phyloP scores from a whole-genome alignment of 2,329 filamentous ascomycete species.

The Emergomyces africanus region DNA sequence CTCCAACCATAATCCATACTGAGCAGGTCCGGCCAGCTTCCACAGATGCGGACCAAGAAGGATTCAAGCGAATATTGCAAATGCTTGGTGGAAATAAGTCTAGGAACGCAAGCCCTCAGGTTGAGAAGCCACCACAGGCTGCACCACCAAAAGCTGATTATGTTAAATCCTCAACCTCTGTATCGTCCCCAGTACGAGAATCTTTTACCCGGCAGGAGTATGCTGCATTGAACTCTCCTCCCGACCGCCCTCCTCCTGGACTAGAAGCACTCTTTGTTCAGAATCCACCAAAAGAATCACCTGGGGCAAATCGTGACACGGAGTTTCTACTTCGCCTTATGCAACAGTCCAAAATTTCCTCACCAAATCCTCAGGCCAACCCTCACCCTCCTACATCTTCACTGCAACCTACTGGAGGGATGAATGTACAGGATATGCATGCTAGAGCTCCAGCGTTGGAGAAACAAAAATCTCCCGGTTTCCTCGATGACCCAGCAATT shows the following conservation, averaged over 20 bases:
- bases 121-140: slow-evolving; percentile 20
- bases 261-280: slow-evolving; percentile 20
- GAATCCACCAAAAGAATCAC: slow-evolving; percentile 23
- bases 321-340: slow-evolving; percentile 80
- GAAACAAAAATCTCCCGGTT: slow-evolving; percentile 24
- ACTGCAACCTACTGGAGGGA: slow-evolving; percentile 21
- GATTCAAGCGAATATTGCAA: slow-evolving; percentile 68
- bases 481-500: slow-evolving; percentile 33
- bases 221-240: slow-evolving; percentile 13
- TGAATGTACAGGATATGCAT: slow-evolving; percentile 25
- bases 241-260: slow-evolving; percentile 13
- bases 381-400: slow-evolving; percentile 18
- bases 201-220: slow-evolving; percentile 21
- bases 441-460: slow-evolving; percentile 21
- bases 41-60: slow-evolving; percentile 62
- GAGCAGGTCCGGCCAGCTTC: slow-evolving; percentile 27
- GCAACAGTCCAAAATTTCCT: slow-evolving; percentile 41
- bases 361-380: slow-evolving; percentile 14
- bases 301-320: slow-evolving; percentile 47
- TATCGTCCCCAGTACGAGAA: slow-evolving; percentile 23
- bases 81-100: slow-evolving; percentile 55
- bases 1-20: slow-evolving; percentile 10
- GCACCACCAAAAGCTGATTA: slow-evolving; percentile 12
- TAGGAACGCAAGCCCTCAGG: slow-evolving; percentile 33
- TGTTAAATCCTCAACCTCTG: slow-evolving; percentile 15